Percentiles rank a stretch among this genome's conserved stretches.
These are phyloP conservation scores for Helianthus tuberosus DNA, from an alignment of 129 eudicot species.

Conservation along the genomic window DNA sequence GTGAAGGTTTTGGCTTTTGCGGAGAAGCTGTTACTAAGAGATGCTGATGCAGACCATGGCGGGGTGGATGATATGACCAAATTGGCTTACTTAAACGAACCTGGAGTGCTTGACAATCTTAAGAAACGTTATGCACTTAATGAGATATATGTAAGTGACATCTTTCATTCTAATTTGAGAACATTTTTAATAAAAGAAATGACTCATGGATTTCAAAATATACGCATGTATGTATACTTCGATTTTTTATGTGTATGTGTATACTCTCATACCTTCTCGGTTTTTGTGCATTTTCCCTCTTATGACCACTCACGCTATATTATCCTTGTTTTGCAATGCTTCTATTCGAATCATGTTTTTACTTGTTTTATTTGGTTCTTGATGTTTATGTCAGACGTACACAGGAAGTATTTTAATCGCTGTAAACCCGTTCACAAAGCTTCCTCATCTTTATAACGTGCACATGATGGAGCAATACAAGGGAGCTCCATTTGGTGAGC, in stretches of 20 bases:
- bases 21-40: slow-evolving; percentile 74
- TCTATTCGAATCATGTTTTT: slow-evolving; percentile 1
- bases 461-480: slow-evolving; percentile 99
- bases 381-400: slow-evolving; percentile 67
- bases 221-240: not conserved
- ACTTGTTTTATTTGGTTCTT: slow-evolving; percentile 24
- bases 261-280: slow-evolving; percentile 1
- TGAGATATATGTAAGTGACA: slow-evolving; percentile 83
- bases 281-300: slow-evolving; percentile 1
- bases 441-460: slow-evolving; percentile 92
- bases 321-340: not conserved
- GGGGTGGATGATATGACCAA: slow-evolving; percentile 99
- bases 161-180: not conserved
- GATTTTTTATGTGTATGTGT: not conserved
- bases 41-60: slow-evolving; percentile 89
- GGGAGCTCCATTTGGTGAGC: slow-evolving; percentile 98
- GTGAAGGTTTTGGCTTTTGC: slow-evolving; percentile 59
- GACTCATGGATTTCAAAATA: not conserved
- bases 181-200: not conserved
- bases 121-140: slow-evolving; percentile 87
- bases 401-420: slow-evolving; percentile 99
- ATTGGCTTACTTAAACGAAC: slow-evolving; percentile 93
- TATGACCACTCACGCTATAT: no score
- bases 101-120: slow-evolving; percentile 96
- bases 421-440: slow-evolving; percentile 96